Base-by-base conservation (phyloP, 805 yeast genomes). In the Brettanomyces bruxellensis region DNA sequence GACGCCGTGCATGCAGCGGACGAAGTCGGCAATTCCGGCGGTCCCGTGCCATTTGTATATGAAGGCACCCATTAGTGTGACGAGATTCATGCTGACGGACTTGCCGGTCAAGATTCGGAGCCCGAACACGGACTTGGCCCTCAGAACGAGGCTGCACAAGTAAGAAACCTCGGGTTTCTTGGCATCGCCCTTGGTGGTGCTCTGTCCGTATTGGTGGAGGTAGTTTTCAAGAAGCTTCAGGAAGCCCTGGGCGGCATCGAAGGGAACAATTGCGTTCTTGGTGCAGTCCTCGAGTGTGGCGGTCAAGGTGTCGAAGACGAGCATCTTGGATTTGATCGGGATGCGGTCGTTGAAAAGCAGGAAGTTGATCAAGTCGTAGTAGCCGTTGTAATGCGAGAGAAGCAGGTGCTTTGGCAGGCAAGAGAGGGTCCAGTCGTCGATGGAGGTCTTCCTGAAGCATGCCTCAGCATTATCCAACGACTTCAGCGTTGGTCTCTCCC, bases 381-480 rank as follows among this genome's bases (percentile, higher is more conserved):
- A 43, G 12, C 11, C 5, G n/a, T 9, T 28, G 32, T 37, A 43
- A 34, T 43, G 14, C 9, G 25, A 8, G n/a, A 14, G 35, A 8
- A 43, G 34, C 25, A 43, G 22, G 23, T 28, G 25, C 37, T 43
- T 43, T 18, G 46, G 46, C 5, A 43, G 36, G 14, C 41, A 36
- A 12, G 46, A 43, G 14, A 38, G 24, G 9, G 46, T 37, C 41
- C 46, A 37, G 7, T 22, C 25, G 13, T 43, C 41, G 35, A 28
- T 7, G 13, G 46, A n/a, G 13, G 35, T 37, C 41, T 43, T 36
- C 28, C 25, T 37, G 41, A 43, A 43, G 36, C 46, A 43, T 11
- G 13, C n/a, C 14, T 37, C 41, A 25, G 46, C 28, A 22, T 9
- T 13, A n/a, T 43, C 41, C 18, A 36, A 5, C 12, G 40, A 34